Evolutionary conservation across 164 flowering plant species (phyloP), one percentile per base, ranked within the genome.

Genomic region (Dillenia suffruticosa): DNA sequence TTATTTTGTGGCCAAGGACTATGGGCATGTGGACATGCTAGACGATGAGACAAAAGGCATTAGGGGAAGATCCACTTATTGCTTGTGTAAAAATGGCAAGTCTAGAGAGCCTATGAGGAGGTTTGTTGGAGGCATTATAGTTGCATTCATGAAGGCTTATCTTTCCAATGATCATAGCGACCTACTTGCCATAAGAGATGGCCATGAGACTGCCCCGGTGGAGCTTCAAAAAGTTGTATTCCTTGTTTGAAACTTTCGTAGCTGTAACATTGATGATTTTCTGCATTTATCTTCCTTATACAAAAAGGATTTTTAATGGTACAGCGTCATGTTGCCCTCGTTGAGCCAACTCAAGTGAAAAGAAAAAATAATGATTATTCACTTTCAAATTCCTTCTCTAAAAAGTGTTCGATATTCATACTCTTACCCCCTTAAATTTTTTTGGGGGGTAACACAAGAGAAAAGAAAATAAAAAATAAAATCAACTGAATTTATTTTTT

Each of bases 71-170:
- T 57, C 77, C 16, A 76, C 85, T 0, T 74, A 85, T 63, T 90
- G 94, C 66, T 65, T 82, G 64, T 90, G 97, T 64, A 87, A 84
- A 61, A 93, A 85, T 79, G 98, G 98, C 9, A 68, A 84, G 63
- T 59, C 79, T n/a, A 86, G 98, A 56, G 81, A 80, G 57, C 97
- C 98, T 15, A 90, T 93, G 98, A 86, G 97, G 71, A 78, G 71
- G 50, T 87, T 84, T 68, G 87, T 82, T 26, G 96, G 85, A 24
- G 95, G 98, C 8, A 47, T 77, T 51, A 51, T 87, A 64, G 86
- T 90, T 57, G 96, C 96, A 0, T 88, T 93, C 63, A 50, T 85
- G 80, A 81, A 57, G 57, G 89, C 81, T 45, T 83, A 82, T 72
- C 61, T 93, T 64, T 69, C 72, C 45, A 89, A 78, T 13, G 78